Conservation (phyloP, 768 basidiomycete genomes). For the Hericium coralloides region DNA sequence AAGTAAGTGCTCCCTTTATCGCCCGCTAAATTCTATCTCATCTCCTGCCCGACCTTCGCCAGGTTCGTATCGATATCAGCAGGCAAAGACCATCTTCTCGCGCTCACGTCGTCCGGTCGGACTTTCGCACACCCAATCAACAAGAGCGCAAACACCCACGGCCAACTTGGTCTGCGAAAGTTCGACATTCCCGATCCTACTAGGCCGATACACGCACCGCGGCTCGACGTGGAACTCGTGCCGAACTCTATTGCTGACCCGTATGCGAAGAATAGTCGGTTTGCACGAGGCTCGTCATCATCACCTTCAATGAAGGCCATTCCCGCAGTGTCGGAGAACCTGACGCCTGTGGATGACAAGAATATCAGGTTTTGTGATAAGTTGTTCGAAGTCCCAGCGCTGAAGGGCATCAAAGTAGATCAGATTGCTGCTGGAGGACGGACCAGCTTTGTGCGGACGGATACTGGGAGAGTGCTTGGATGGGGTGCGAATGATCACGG, state of each 20-base stretch:
- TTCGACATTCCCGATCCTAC: constrained; percentile 38
- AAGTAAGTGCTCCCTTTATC: constrained; percentile 31
- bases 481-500: constrained; percentile 90
- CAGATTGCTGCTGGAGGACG: constrained; percentile 67
- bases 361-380: constrained; percentile 58
- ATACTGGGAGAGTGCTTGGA: constrained; percentile 65
- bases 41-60: background rate
- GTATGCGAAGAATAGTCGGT: constrained; percentile 36
- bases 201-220: constrained; percentile 20
- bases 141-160: constrained; percentile 66
- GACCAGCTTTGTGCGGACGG: constrained; percentile 65
- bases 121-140: constrained; percentile 72
- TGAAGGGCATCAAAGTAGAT: constrained; percentile 52
- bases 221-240: constrained; percentile 42
- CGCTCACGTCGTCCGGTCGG: constrained; percentile 63
- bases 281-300: constrained; percentile 22
- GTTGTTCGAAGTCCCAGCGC: constrained; percentile 69
- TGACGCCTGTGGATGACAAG: constrained; percentile 22
- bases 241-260: constrained; percentile 49
- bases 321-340: constrained; percentile 17
- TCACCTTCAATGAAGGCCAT: constrained; percentile 25
- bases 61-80: constrained; percentile 71
- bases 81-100: constrained; percentile 66
- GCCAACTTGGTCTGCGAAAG: constrained; percentile 76
- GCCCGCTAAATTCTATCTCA: background rate